Conservation (phyloP, 805 yeast species). For the Myxozyma melibiosi region DNA sequence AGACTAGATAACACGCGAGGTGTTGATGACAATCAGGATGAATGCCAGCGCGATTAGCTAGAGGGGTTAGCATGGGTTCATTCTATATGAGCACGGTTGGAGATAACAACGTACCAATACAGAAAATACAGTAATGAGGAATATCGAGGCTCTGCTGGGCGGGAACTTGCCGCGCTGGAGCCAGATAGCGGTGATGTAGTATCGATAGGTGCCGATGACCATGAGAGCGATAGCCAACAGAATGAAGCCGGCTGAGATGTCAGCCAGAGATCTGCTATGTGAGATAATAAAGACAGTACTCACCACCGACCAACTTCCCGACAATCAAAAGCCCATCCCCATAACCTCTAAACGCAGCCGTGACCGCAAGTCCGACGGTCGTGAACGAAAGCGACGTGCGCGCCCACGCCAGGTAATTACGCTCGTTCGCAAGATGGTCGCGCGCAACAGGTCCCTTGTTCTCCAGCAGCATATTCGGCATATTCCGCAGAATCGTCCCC, state of each 20-base stretch:
- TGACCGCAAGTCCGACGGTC: constrained; percentile 58
- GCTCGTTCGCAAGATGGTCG: constrained; percentile 56
- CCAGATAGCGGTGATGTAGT: constrained; percentile 30
- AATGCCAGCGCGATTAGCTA: constrained; percentile 24
- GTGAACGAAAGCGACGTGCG: constrained; percentile 59
- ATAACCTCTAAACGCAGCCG: constrained; percentile 53
- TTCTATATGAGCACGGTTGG: not conserved
- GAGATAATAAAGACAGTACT: not conserved
- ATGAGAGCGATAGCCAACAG: constrained; percentile 21
- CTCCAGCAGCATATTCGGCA: constrained; percentile 31
- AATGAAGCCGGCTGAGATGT: constrained; percentile 17
- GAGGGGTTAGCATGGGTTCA: not conserved
- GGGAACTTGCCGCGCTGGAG: constrained; percentile 30
- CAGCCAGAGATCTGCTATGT: not conserved
- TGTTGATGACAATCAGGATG: constrained; percentile 23
- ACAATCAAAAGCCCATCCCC: constrained; percentile 24
- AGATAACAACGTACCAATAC: constrained; percentile 12
- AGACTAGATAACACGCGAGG: constrained; percentile 8
- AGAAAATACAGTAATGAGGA: constrained; percentile 17
- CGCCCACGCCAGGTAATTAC: constrained; percentile 64
- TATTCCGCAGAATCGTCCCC: constrained; percentile 14
- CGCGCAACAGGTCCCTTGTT: constrained; percentile 36
- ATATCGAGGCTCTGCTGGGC: constrained; percentile 26
- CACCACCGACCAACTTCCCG: constrained; percentile 27
- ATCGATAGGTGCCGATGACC: constrained; percentile 25